These are phyloP conservation scores for Amorphotheca resinae DNA, from an alignment of 495 filamentous ascomycete genomes.

Conservation along the genomic window DNA sequence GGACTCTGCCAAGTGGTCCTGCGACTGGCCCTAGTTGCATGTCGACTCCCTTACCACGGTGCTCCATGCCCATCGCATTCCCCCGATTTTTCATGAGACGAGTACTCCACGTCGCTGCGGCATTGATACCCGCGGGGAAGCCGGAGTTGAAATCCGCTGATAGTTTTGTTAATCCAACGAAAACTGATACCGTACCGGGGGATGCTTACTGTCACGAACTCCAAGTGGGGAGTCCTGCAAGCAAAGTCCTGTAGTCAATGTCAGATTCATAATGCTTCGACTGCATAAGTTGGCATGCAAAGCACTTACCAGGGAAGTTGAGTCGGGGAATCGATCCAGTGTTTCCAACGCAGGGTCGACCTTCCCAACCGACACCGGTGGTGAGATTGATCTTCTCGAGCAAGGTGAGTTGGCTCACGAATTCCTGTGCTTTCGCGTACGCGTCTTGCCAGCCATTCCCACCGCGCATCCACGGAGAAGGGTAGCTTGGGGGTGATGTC, in stretches of 20 bases:
- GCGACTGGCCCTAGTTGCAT: constrained; percentile 82
- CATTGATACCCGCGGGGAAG: constrained; percentile 72
- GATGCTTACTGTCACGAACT: constrained; percentile 49
- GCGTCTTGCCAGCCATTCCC: constrained; percentile 66
- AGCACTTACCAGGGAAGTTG: constrained; percentile 46
- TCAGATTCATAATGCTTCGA: neutral
- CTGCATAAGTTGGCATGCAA: too few species aligned
- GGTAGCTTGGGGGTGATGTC: constrained; percentile 54
- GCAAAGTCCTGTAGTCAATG: constrained; percentile 38
- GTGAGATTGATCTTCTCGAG: constrained; percentile 89
- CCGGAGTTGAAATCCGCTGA: constrained; percentile 63
- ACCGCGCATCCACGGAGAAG: constrained; percentile 70
- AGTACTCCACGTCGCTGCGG: constrained; percentile 56
- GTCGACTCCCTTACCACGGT: constrained; percentile 72
- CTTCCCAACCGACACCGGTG: constrained; percentile 62
- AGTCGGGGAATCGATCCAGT: constrained; percentile 57
- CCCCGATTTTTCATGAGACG: constrained; percentile 60
- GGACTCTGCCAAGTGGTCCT: constrained; percentile 64
- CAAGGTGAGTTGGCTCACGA: constrained; percentile 74
- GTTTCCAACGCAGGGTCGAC: constrained; percentile 18
- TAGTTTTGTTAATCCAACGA: neutral
- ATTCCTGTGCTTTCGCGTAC: constrained; percentile 60
- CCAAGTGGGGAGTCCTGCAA: constrained; percentile 87
- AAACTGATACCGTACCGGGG: neutral
- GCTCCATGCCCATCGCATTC: constrained; percentile 67